Base-by-base conservation (phyloP, 192 early-diverging fungal genomes). In the Coemansia sp. region DNA sequence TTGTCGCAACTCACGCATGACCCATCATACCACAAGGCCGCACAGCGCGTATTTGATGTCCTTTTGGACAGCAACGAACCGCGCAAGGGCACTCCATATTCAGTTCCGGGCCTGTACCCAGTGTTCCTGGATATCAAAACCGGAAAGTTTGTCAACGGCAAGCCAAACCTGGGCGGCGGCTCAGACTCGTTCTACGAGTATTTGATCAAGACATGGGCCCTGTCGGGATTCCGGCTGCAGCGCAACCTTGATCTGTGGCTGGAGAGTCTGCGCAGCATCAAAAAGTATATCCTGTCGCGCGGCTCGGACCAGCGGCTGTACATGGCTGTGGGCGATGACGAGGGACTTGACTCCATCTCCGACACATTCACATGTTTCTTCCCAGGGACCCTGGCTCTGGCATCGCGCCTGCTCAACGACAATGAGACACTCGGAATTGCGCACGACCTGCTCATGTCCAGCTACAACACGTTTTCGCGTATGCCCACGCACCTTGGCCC, bases 121-220 rank as follows among this genome's bases (percentile, higher is more conserved):
- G 88, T 94, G 58, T 92, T 84, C 55, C 82, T 83, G 37, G 76
- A 83, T 24, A 75, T 76, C 49, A 79, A 76, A 35, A 62, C 72
- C 9, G 81, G 81, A 58, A 74, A 79, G 59, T 83, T 75, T 57
- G 41, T 73, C 24, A 62, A 57, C 21, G 76, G 76, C 43, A 75
- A 83, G 72, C 89, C 90, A 54, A 90, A 94, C 27, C 83, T 96
- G 32, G 96, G 96, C 4, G 89, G 89, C 22, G 85, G 92, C 17
- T 93, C 93, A 5, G 96, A 98, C 57, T 91, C 88, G 24, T 98
- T 95, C 67, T 98, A 98, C 80, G 93, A 98, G 81, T 98, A 98
- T 67, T 78, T 95, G 47, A 88, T 90, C 58, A 98, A 98, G 67
- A 92, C 93, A 58, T 95, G 90, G 70, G 79, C 94, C 14, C 89